These are phyloP conservation scores for Backusella australiensis DNA, from an alignment of 192 early-diverging fungal genomes.

Conservation along the genomic window DNA sequence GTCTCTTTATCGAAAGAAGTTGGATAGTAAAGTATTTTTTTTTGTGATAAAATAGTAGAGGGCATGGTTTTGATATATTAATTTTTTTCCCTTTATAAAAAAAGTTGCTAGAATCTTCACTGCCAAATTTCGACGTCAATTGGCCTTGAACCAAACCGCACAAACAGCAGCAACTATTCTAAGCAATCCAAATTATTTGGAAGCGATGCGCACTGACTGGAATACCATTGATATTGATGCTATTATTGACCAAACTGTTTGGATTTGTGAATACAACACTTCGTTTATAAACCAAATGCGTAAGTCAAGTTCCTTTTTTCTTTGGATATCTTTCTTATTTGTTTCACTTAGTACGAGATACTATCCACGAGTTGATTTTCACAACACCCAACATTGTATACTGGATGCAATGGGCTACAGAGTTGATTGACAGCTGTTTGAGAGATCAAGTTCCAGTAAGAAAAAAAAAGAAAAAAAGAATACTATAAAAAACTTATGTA, in stretches of 20 bases:
- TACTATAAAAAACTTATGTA: not conserved
- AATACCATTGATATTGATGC: conserved; percentile 41
- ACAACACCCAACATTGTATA: conserved; percentile 25
- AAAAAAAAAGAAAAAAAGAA: not conserved
- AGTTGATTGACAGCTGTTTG: conserved; percentile 36
- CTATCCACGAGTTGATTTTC: conserved; percentile 36
- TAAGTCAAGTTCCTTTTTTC: not conserved
- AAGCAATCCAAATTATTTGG: conserved; percentile 24
- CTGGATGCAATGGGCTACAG: conserved; percentile 44
- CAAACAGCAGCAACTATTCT: conserved; percentile 40
- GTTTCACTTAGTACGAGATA: conserved; percentile 24
- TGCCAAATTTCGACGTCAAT: conserved; percentile 42
- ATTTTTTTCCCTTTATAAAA: not conserved
- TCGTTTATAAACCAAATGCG: conserved; percentile 39
- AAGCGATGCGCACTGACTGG: conserved; percentile 43
- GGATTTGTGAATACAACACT: conserved; percentile 49
- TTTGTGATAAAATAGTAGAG: not conserved
- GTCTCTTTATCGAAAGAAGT: conserved; percentile 22
- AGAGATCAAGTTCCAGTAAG: conserved; percentile 7
- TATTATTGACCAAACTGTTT: conserved; percentile 43
- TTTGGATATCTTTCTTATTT: not conserved
- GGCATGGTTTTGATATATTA: not conserved
- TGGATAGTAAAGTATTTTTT: conserved; percentile 20
- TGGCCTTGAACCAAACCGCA: conserved; percentile 44
- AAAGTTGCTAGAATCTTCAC: conserved; percentile 48